Evolutionary conservation across 2,329 filamentous ascomycete genomes (phyloP), one percentile per base, ranked within the genome.

Genomic region (Penicillium sp.): DNA sequence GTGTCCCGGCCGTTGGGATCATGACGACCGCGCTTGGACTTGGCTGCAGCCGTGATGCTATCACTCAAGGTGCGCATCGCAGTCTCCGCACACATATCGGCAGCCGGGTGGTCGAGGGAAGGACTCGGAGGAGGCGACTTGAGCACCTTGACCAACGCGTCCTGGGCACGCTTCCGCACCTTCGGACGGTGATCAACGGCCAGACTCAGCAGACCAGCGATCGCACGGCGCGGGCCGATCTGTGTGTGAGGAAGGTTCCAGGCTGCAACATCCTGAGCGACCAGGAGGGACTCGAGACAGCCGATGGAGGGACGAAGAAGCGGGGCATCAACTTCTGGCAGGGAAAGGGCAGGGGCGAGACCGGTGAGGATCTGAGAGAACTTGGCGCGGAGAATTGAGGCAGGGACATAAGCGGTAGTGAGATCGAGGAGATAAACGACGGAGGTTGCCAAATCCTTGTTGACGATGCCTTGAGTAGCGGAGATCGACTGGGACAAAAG

Each of bases 71-170:
- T 89, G 69, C 83, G 82, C 71, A 96, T 77, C 22, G 88, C 88
- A 24, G 87, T 89, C 69, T 95, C 88, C n/a, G 93, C 93, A 72
- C 91, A 97, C 83, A 97, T 91, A 65, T 95, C 90, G 41, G 91
- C 87, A 24, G 89, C 93, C 1, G 93, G 93, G 65, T 98, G 93
- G 59, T 98, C 93, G 53, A 96, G 72, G 3, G 88, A 90, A 1
- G 93, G 93, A 56, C 87, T 95, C 0, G 91, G 90, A 0, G 93
- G 93, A 8, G 89, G 87, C 53, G 83, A 85, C 68, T 84, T 84
- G 50, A 98, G 78, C 4, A 98, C 83, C 56, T 84, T 87, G 46
- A 84, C 83, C 58, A 98, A 70, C 2, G 90, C 88, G 64, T 97
- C 91, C 68, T 95, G 88, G 6, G 93, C 88, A 68, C 90, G 78